phyloP scores from a whole-genome alignment of 139 green algal genomes.

The Zygnema cylindricum region DNA sequence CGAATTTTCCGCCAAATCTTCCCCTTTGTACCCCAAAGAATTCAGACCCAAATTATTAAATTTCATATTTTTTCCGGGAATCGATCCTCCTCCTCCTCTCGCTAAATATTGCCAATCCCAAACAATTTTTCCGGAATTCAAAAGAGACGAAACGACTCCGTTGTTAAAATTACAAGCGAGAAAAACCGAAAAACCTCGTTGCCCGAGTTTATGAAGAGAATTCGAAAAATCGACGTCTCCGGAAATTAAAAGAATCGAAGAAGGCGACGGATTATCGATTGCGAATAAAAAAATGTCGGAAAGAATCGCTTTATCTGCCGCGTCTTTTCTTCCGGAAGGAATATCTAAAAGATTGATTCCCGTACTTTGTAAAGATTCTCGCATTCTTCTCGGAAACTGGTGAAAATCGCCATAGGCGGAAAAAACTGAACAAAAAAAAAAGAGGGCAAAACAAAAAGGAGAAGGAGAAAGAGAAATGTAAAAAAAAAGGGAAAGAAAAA shows the following conservation, averaged over 20 bases:
- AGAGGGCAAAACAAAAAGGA: neutral
- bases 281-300: conserved; percentile 61
- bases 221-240: conserved; percentile 57
- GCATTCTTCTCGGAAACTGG: conserved; percentile 21
- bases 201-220: conserved; percentile 56
- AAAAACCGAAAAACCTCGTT: conserved; percentile 48
- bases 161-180: conserved; percentile 17
- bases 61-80: conserved; percentile 3
- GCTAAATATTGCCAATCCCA: conserved; percentile 55
- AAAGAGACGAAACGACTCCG: conserved; percentile 22
- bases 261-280: conserved; percentile 48
- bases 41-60: neutral
- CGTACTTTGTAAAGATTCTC: conserved; percentile 48
- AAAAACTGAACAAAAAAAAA: conserved; percentile 26
- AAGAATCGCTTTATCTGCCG: conserved; percentile 61
- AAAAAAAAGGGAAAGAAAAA: neutral
- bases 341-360: conserved; percentile 56
- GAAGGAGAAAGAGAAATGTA: neutral
- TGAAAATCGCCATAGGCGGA: conserved; percentile 59
- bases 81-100: conserved; percentile 8
- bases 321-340: conserved; percentile 50
- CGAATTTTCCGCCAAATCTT: neutral
- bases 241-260: conserved; percentile 56
- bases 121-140: conserved; percentile 23
- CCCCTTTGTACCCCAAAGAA: neutral